phyloP scores from a whole-genome alignment of 176 grass and related monocot species.

The Zoysia pacifica region DNA sequence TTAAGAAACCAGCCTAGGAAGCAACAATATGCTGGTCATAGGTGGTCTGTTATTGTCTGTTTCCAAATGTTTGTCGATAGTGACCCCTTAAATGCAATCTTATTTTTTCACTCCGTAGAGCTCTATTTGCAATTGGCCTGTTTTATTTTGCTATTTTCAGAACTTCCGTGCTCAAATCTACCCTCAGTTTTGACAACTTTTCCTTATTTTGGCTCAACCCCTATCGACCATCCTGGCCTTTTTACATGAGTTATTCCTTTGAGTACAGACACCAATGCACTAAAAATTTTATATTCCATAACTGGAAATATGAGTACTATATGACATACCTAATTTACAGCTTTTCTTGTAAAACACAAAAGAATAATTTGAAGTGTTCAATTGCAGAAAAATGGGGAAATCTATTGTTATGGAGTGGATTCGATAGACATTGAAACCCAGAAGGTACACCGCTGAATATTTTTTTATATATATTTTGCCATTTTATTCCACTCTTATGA shows the following conservation, averaged over 20 bases:
- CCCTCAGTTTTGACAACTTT: not conserved
- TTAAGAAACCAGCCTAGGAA: constrained; percentile 35
- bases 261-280: not conserved
- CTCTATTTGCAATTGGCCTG: not conserved
- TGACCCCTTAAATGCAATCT: constrained; percentile 20
- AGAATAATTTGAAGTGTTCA: constrained; percentile 23
- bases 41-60: constrained; percentile 4
- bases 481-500: constrained; percentile 13
- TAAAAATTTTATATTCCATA: not conserved
- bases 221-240: not conserved
- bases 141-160: constrained; percentile 3
- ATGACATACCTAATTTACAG: constrained; percentile 17
- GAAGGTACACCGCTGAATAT: constrained; percentile 54
- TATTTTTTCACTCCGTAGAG: not conserved
- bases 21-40: constrained; percentile 4
- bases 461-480: not conserved
- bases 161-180: not conserved
- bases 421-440: constrained; percentile 75
- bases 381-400: constrained; percentile 65
- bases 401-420: constrained; percentile 91
- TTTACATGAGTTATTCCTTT: constrained; percentile 9
- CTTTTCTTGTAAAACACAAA: not conserved
- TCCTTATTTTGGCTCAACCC: not conserved
- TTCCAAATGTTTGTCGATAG: constrained; percentile 33
- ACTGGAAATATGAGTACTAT: constrained; percentile 11